These are phyloP conservation scores for Sequoiadendron giganteum DNA, from an alignment of 75 land plant genomes.

Conservation along the genomic window DNA sequence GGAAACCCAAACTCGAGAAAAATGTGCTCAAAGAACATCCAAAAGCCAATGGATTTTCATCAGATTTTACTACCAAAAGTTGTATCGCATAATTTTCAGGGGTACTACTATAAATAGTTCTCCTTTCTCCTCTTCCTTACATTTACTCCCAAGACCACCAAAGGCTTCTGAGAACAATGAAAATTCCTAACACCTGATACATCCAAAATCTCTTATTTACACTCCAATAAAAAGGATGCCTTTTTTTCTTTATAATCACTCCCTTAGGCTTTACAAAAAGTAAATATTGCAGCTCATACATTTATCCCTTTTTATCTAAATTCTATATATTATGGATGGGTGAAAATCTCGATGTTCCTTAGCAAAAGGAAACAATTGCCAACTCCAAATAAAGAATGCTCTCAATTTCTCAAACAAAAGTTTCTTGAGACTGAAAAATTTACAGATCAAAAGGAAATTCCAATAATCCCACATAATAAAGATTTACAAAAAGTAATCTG, in stretches of 20 bases:
- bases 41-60: background rate
- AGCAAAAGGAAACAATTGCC: background rate
- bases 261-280: conserved; percentile 4
- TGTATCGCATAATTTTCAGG: background rate
- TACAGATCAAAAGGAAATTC: background rate
- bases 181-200: background rate
- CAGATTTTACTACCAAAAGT: background rate
- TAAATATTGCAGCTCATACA: background rate
- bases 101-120: background rate
- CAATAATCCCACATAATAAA: background rate
- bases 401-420: background rate
- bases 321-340: background rate
- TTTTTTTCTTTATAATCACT: conserved; percentile 12
- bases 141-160: background rate
- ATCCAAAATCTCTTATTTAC: conserved; percentile 13
- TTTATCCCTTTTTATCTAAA: background rate
- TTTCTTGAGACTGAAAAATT: background rate
- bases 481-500: conserved; percentile 86
- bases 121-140: background rate
- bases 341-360: conserved; percentile 6
- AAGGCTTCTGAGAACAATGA: background rate
- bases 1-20: background rate
- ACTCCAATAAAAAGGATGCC: conserved; percentile 5
- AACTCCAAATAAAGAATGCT: conserved; percentile 12
- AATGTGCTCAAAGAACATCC: background rate